Conservation (phyloP, 2,329 filamentous ascomycete species). For the Bipolaris cookei region DNA sequence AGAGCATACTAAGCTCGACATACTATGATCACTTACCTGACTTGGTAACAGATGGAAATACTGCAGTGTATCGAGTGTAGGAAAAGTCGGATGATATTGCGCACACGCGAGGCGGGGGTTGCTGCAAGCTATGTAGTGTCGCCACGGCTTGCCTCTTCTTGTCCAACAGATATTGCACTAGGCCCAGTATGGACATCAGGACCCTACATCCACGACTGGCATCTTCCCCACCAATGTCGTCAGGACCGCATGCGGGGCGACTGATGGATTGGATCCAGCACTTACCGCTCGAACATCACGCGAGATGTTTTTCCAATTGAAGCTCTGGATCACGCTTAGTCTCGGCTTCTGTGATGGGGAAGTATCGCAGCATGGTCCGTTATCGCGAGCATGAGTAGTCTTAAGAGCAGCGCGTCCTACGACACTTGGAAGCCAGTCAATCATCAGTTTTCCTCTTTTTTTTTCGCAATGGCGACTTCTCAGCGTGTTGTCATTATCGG, state of each 20-base stretch:
- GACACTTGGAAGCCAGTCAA: conserved; percentile 2
- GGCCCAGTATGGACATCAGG: conserved; percentile 33
- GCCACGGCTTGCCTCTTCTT: conserved; percentile 14
- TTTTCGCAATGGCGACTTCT: conserved; percentile 32
- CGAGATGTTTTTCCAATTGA: conserved; percentile 35
- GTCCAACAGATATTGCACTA: conserved; percentile 21
- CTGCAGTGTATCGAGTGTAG: conserved; percentile 1
- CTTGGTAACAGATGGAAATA: background rate
- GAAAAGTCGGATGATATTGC: conserved; percentile 7
- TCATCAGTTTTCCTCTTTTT: background rate
- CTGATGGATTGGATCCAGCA: conserved; percentile 11
- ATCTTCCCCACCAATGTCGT: conserved; percentile 39
- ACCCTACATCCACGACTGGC: conserved; percentile 35
- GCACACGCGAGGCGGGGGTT: conserved; percentile 36
- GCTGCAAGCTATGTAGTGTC: conserved; percentile 28
- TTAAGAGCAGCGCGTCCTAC: conserved; percentile 19
- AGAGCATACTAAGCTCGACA: conserved; percentile 14
- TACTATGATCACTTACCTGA: conserved; percentile 12
- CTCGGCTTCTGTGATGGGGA: conserved; percentile 25
- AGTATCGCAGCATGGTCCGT: conserved; percentile 26
- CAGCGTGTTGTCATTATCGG: conserved; percentile 57
- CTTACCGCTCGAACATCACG: conserved; percentile 21
- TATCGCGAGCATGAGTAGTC: conserved; percentile 28
- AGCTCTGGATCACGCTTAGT: conserved; percentile 32
- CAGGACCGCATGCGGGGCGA: conserved; percentile 33